These are phyloP conservation scores for Talaromyces sp. DNA, from an alignment of 2,329 filamentous ascomycete genomes.

Conservation along the genomic window DNA sequence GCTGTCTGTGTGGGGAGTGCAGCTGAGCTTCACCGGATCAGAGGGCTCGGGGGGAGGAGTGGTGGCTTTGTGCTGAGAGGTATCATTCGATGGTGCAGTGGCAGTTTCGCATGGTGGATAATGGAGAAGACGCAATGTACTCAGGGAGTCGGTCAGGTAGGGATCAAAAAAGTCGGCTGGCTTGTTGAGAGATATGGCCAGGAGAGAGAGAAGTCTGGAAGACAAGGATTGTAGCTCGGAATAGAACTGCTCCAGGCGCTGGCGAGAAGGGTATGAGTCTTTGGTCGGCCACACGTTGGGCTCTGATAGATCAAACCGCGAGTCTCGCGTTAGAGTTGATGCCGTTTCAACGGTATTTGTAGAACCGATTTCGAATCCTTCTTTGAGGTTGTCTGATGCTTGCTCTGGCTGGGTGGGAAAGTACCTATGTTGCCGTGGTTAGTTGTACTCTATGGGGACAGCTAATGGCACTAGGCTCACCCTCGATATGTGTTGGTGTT, in stretches of 20 bases:
- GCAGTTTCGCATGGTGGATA: slow-evolving; percentile 28
- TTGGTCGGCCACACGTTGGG: slow-evolving; percentile 35
- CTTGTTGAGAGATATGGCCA: slow-evolving; percentile 36
- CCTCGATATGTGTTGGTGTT: slow-evolving; percentile 43
- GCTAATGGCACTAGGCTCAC: slow-evolving; percentile 13
- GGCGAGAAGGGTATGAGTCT: slow-evolving; percentile 17
- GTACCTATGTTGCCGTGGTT: slow-evolving; percentile 26
- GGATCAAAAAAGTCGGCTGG: slow-evolving; percentile 33
- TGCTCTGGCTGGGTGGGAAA: slow-evolving; percentile 39
- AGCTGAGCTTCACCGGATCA: slow-evolving; percentile 17
- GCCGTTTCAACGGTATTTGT: slow-evolving; percentile 8
- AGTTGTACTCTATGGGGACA: neutral
- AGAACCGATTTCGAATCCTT: slow-evolving; percentile 43
- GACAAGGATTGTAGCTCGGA: slow-evolving; percentile 35
- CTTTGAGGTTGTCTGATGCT: slow-evolving; percentile 38
- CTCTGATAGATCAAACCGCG: slow-evolving; percentile 35
- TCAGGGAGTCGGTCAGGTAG: slow-evolving; percentile 37
- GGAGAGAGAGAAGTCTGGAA: slow-evolving; percentile 32
- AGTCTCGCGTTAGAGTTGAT: slow-evolving; percentile 6
- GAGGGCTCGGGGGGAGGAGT: slow-evolving; percentile 6
- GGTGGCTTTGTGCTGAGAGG: neutral
- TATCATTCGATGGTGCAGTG: neutral
- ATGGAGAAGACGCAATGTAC: slow-evolving; percentile 41
- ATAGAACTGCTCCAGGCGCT: slow-evolving; percentile 32
- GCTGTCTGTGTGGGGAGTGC: slow-evolving; percentile 35